Evolutionary conservation across 176 grass and related monocot genomes (phyloP).

Genomic region (Oryza nivara): DNA sequence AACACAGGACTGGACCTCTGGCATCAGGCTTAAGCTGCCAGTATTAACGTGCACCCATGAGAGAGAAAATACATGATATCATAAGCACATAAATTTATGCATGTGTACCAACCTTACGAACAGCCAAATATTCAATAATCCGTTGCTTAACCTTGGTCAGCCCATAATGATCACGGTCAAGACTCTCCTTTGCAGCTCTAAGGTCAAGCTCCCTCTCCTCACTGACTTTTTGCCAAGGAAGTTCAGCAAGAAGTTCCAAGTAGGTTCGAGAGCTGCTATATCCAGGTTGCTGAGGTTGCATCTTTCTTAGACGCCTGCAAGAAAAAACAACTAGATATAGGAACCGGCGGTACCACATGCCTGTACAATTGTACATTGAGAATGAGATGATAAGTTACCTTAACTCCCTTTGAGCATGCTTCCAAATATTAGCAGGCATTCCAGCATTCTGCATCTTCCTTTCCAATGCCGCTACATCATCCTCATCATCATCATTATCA

Average conservation of each 20-base stretch:
- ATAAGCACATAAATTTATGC: conserved; percentile 17
- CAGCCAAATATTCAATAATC: conserved; percentile 97
- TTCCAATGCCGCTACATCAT: conserved; percentile 92
- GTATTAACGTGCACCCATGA: conserved; percentile 34
- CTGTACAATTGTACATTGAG: neutral
- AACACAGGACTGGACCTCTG: conserved; percentile 91
- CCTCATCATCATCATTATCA: conserved; percentile 96
- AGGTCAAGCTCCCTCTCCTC: conserved; percentile 93
- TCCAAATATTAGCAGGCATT: conserved; percentile 98
- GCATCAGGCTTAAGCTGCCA: conserved; percentile 98
- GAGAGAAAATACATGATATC: conserved; percentile 26
- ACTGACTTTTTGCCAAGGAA: conserved; percentile 97
- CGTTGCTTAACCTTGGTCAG: conserved; percentile 91
- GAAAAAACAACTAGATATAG: conserved; percentile 38
- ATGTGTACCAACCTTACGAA: conserved; percentile 78
- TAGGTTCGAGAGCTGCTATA: conserved; percentile 95
- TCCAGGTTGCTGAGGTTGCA: conserved; percentile 99
- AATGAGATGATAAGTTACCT: conserved; percentile 60
- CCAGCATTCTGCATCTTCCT: conserved; percentile 99
- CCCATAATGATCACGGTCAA: conserved; percentile 91
- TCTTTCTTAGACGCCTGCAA: conserved; percentile 77
- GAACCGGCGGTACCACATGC: neutral
- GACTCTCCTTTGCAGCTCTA: conserved; percentile 88
- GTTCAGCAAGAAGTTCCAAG: conserved; percentile 91
- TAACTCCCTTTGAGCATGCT: conserved; percentile 95